Base-by-base conservation (phyloP, 805 yeast genomes). In the Barnettozyma californica region DNA sequence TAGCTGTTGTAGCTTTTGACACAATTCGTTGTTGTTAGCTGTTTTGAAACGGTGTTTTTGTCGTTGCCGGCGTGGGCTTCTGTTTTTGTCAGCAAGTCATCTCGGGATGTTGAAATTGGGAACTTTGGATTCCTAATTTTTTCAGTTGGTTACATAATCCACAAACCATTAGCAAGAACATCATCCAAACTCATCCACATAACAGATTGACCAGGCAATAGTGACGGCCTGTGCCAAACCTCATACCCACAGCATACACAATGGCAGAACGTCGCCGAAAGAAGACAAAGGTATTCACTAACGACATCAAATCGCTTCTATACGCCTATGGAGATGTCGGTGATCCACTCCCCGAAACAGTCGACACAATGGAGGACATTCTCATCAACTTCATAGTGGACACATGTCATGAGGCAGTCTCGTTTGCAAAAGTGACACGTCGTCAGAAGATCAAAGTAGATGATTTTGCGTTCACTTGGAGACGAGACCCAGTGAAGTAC, bases 281-380 rank as follows among this genome's bases (percentile, higher is more conserved):
- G 58, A 67, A 68, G 57, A 62, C 74, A 1, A 71, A 70, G 53
- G 57, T 74, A 13, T 77, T 77, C 57, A 62, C 77, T 5, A 72
- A 70, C 40, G 82, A 79, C 52, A 68, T 83, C 29, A 76, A 78
- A 53, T 74, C 85, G 0, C 62, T 85, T 43, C 64, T 85, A 47
- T 85, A 79, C 54, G 90, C 90, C 0, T 84, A 76, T 62, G 92
- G 92, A 1, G 92, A 85, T 58, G 83, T 77, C 2, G 66, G 77
- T n/a, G 73, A 80, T 41, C 92, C 92, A 1, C 69, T 79, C 40
- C 74, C 77, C 11, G 87, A 83, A 49, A 81, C 87, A 0, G 79
- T 82, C 1, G 80, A 81, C 31, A 77, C 79, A 4, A 60, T 85
- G 29, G 92, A 85, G 55, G 92, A 85, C 53, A 71, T 84, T 6